A percentile compares a stretch with the other conserved stretches of the same genome.
Evolutionary conservation across 495 filamentous ascomycete species (phyloP).

Genomic region (Niebla homalea): DNA sequence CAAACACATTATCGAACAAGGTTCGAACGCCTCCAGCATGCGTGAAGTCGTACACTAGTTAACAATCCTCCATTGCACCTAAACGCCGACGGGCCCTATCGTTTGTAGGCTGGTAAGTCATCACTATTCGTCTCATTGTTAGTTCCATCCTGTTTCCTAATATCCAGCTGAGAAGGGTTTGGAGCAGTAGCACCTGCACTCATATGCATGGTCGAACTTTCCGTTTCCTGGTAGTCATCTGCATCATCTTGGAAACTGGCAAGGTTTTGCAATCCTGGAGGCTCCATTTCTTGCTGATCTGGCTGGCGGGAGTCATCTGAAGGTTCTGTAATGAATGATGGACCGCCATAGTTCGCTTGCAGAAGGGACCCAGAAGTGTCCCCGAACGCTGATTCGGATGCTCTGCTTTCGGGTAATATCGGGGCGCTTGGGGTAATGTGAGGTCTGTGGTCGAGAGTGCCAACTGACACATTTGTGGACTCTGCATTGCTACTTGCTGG

Average conservation of each 20-base stretch:
- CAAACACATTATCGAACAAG: too few species aligned
- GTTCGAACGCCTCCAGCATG: too few species aligned
- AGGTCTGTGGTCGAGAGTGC: not conserved
- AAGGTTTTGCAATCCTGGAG: not conserved
- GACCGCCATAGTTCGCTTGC: too few species aligned
- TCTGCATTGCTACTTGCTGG: not conserved
- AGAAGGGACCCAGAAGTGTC: too few species aligned
- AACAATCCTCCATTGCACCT: not conserved
- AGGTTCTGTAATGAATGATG: too few species aligned
- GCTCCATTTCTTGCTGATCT: not conserved
- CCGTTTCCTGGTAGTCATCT: slow-evolving; percentile 30
- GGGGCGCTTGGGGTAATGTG: too few species aligned
- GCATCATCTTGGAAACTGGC: slow-evolving; percentile 6
- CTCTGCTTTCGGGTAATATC: too few species aligned
- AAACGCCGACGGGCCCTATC: slow-evolving; percentile 4
- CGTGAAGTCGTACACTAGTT: too few species aligned
- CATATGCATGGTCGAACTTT: not conserved
- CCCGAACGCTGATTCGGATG: too few species aligned
- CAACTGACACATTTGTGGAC: not conserved
- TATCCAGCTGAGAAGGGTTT: slow-evolving; percentile 24
- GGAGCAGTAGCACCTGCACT: slow-evolving; percentile 48
- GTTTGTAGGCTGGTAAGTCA: slow-evolving; percentile 7
- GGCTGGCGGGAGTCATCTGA: not conserved
- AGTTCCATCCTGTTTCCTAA: not conserved
- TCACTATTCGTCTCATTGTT: not conserved